Percentiles rank a stretch among this genome's conserved stretches.
Evolutionary conservation across 768 basidiomycete species (phyloP).

Genomic region (Boletus reticulatus): DNA sequence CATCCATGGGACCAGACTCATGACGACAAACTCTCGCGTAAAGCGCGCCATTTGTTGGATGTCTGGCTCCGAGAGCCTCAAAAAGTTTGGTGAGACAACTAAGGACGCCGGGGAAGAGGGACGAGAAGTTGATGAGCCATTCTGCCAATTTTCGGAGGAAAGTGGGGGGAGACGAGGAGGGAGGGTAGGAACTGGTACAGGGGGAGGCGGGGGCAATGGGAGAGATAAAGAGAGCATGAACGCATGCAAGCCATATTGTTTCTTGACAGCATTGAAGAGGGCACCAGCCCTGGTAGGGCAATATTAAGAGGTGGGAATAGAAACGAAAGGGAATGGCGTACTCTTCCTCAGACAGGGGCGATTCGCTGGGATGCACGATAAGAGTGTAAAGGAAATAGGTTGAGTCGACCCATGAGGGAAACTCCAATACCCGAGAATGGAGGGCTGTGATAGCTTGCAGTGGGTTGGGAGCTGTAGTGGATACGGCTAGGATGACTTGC

Average conservation of each 20-base stretch:
- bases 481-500: conserved; percentile 77
- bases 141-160: conserved; percentile 22
- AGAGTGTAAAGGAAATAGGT: conserved; percentile 70
- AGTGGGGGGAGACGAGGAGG: conserved; percentile 67
- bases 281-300: conserved; percentile 59
- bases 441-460: conserved; percentile 74
- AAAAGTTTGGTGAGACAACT: conserved; percentile 23
- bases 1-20: conserved; percentile 95
- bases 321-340: conserved; percentile 39
- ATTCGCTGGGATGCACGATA: conserved; percentile 71
- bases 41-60: conserved; percentile 75
- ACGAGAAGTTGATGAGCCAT: conserved; percentile 8
- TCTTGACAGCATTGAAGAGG: conserved; percentile 84
- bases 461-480: conserved; percentile 79
- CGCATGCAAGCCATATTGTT: conserved; percentile 77
- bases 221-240: conserved; percentile 65
- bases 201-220: conserved; percentile 60
- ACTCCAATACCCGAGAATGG: conserved; percentile 61
- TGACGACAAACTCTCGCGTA: conserved; percentile 82
- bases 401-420: conserved; percentile 81
- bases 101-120: background rate
- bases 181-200: conserved; percentile 63
- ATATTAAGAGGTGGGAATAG: conserved; percentile 6
- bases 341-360: conserved; percentile 77
- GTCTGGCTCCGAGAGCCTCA: conserved; percentile 67